Evolutionary conservation across 179 eudicot species (phyloP), one percentile per base, ranked within the genome.

Genomic region (Corrigiola litoralis): DNA sequence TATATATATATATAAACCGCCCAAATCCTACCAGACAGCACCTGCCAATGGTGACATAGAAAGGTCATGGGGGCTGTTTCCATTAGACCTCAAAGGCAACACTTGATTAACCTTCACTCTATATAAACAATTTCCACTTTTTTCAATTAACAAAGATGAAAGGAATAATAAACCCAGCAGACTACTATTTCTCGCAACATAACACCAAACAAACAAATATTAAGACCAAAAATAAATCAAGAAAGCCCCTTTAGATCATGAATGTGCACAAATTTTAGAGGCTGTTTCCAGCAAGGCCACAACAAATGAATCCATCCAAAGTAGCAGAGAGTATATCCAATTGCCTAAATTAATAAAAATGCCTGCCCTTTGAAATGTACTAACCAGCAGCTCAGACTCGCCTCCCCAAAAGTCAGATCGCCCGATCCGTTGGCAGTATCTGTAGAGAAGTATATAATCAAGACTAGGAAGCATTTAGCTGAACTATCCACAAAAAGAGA

Each of bases 371-470:
- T 6, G 29, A 56, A 12, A 68, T n/a, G 52, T 56, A 82, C 98
- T 79, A 65, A 92, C 96, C 92, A 92, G 85, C 61, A 92, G 76
- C 76, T 92, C 98, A 33, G 96, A 86, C 72, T 92, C 98, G 76
- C 98, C 98, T 58, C 98, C 96, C 98, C 98, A 92, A 55, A 92
- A 92, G 76, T 92, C 96, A 65, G 88, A 69, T 67, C 87, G 79
- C 54, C 79, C 85, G 69, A 92, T 84, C 56, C 98, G 90, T 73
- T 84, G 95, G 85, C 96, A 92, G 78, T 92, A 92, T 63, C 96
- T 89, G 72, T 47, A 71, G 24, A 61, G 21, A 37, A 72, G 32
- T 25, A 48, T 48, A 37, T 6, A 57, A 55, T 24, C 21, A 31
- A 38, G 17, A 40, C 50, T 16, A 34, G 24, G 23, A 24, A 23